Conservation (phyloP, 1,139 yeast species). For the Diutina scorzettiae region DNA sequence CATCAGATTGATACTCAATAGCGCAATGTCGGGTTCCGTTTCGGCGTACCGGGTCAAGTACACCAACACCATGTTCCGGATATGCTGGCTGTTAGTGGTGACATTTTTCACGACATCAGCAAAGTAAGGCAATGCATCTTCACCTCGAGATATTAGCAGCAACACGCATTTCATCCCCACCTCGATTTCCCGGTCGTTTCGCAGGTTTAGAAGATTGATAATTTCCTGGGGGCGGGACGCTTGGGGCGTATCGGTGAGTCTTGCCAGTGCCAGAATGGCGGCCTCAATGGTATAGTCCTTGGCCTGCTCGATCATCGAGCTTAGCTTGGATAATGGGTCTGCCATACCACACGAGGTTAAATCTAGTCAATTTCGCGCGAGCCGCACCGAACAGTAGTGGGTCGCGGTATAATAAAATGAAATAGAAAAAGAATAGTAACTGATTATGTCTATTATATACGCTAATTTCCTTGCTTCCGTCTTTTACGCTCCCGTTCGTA, state of each 20-base stretch:
- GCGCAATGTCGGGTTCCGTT: conserved; percentile 75
- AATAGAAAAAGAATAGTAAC: no score
- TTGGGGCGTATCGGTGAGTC: conserved; percentile 45
- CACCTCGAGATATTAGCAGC: conserved; percentile 54
- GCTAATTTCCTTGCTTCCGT: conserved; percentile 25
- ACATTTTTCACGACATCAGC: conserved; percentile 87
- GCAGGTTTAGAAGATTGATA: conserved; percentile 51
- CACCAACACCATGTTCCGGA: conserved; percentile 67
- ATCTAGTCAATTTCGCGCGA: no score
- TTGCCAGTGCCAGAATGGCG: conserved; percentile 65
- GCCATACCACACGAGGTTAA: no score
- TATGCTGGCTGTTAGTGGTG: conserved; percentile 55
- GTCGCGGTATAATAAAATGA: no score
- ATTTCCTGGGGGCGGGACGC: conserved; percentile 54
- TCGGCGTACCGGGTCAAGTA: conserved; percentile 75
- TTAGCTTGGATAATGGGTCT: conserved; percentile 28
- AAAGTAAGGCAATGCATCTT: conserved; percentile 51
- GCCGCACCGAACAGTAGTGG: neutral
- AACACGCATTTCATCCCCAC: conserved; percentile 70
- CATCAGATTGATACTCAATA: conserved; percentile 81
- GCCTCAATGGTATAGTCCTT: conserved; percentile 71
- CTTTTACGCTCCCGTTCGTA: conserved; percentile 76
- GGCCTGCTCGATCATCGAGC: conserved; percentile 63
- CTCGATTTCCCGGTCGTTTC: conserved; percentile 58
- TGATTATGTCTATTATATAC: neutral